A percentile compares a stretch with the other conserved stretches of the same genome.
These are phyloP conservation scores for Catenaria anguillulae DNA, from an alignment of 371 early-diverging fungal species.

Conservation along the genomic window DNA sequence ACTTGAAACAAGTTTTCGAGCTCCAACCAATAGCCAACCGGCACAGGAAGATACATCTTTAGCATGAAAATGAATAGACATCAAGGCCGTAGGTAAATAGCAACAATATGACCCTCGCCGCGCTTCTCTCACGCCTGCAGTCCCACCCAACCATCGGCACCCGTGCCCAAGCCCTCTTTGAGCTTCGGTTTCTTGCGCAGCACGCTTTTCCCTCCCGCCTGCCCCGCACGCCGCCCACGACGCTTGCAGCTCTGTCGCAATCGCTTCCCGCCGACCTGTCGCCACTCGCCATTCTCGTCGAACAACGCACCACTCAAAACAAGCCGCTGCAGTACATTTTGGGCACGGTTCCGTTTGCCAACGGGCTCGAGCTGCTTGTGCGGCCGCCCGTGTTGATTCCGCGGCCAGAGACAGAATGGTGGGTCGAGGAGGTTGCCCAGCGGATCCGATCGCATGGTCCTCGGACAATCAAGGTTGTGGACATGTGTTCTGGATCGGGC, in stretches of 20 bases:
- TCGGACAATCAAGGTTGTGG: too few relatives aligned
- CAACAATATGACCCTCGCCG: too few relatives aligned
- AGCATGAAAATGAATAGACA: too few relatives aligned
- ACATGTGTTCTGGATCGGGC: conserved; percentile 4
- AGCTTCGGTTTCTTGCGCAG: background rate
- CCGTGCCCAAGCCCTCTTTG: background rate
- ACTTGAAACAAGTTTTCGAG: too few relatives aligned
- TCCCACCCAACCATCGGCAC: too few relatives aligned
- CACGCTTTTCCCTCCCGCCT: background rate
- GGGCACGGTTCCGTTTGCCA: background rate
- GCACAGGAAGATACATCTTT: too few relatives aligned
- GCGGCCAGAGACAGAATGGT: conserved; percentile 2
- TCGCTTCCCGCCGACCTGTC: background rate
- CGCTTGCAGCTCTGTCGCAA: too few relatives aligned
- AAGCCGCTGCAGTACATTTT: background rate
- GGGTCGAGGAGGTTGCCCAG: background rate
- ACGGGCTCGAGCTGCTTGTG: background rate
- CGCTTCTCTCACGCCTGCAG: too few relatives aligned
- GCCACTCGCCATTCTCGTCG: background rate
- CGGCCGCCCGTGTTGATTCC: background rate
- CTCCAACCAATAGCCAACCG: too few relatives aligned
- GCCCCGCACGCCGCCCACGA: background rate
- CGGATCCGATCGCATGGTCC: too few relatives aligned
- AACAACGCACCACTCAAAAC: background rate
- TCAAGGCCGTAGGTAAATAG: too few relatives aligned